phyloP scores from a whole-genome alignment of 1,139 yeast species.

The Protomyces inouyei region DNA sequence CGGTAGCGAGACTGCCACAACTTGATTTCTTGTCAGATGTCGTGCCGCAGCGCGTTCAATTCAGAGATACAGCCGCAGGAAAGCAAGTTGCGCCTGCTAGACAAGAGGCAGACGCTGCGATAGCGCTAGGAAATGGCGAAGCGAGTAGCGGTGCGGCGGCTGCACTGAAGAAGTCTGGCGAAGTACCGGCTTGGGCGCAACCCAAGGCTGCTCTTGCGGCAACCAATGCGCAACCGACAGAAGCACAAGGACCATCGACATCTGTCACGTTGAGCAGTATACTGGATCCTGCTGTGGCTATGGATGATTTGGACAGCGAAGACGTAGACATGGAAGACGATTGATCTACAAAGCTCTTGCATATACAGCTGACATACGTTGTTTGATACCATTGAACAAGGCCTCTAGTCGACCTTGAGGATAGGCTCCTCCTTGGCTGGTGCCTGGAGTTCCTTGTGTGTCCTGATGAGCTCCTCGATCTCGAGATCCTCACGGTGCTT shows the following conservation, averaged over 20 bases:
- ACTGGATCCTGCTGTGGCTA: not conserved
- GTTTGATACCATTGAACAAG: not conserved
- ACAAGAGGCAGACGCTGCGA: not conserved
- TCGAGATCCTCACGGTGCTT: slow-evolving; percentile 19
- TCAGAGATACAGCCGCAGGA: slow-evolving; percentile 8
- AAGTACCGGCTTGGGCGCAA: not conserved
- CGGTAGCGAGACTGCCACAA: slow-evolving; percentile 22
- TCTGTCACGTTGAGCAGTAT: not conserved
- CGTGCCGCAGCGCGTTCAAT: slow-evolving; percentile 9
- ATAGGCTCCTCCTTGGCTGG: slow-evolving; percentile 18
- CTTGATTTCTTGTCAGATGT: slow-evolving; percentile 22
- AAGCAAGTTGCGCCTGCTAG: not conserved
- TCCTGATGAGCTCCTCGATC: slow-evolving; percentile 17
- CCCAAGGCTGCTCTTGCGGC: not conserved
- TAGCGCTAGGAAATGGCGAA: not conserved
- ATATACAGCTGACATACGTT: not conserved
- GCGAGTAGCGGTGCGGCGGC: not conserved
- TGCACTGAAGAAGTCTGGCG: not conserved
- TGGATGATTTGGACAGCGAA: not conserved
- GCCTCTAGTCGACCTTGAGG: not conserved
- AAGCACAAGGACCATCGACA: too few relatives aligned
- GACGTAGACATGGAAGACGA: not conserved
- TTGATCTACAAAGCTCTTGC: not conserved
- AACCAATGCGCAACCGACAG: not conserved
- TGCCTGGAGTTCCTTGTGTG: slow-evolving; percentile 15